Evolutionary conservation across 257 asterid species (phyloP), one percentile per base, ranked within the genome.

Genomic region (Forsythia suspensa): DNA sequence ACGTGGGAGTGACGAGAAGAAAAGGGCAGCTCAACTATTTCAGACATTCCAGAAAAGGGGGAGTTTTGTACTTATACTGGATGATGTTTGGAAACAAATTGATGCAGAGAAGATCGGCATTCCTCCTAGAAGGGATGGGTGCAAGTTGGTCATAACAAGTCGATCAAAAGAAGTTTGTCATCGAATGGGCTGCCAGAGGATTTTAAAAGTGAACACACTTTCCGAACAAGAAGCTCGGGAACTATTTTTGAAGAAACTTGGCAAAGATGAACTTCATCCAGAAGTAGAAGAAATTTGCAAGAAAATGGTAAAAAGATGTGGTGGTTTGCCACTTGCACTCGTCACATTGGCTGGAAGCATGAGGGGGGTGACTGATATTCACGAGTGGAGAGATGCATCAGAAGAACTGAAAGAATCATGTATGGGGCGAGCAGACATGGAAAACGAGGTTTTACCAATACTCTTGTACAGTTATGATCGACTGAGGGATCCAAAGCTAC

Each of bases 81-180:
- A 77, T 82, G 82, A 77, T 52, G 79, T 77, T 42, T 65, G 79
- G 82, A 57, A 36, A 24, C 13, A 0, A 13, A 65, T 82, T 13
- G 70, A 68, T n/a, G 24, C 69, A 67, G 24, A 7, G 11, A 73
- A 77, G 55, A 59, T 73, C 16, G 82, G 85, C 9, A 66, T 38
- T 52, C 82, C 73, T 3, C 41, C 24, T 18, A 6, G 21, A 51
- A 43, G 15, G 42, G 57, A 13, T 13, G 81, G 81, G 37, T 57
- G 80, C 40, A 74, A 77, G 36, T 15, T 82, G 43, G 24, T 82
- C n/a, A 42, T 82, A 38, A 83, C 81, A 34, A 83, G 84, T 65
- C 79, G 79, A 7, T 76, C 66, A 4, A 0, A 39, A 29, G 79
- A 75, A 18, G 76, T 83, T 1, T 83, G 86, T 67, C 73, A 8